Base-by-base conservation (phyloP, 2,329 filamentous ascomycete species). In the Sordariomycetes sp. region DNA sequence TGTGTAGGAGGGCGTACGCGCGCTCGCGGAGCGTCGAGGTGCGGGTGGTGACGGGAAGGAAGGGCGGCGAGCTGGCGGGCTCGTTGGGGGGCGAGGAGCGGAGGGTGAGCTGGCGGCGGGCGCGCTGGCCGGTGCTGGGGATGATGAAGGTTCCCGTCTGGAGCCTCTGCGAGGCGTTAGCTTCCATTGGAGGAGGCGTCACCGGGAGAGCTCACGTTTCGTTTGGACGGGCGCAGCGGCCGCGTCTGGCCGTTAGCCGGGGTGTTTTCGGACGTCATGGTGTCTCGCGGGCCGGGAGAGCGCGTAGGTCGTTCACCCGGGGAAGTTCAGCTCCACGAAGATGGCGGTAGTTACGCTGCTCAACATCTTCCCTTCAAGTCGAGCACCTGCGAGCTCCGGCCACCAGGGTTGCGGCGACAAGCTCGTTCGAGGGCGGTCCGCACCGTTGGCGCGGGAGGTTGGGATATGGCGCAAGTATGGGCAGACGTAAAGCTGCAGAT, bases 111-210 rank as follows among this genome's bases (percentile, higher is more conserved):
- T 87, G 81, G 61, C 88, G 88, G 67, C 85, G 87, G 53, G 90
- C 82, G 62, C 91, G 88, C 71, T 96, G 89, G 66, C 93, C 92
- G 2, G 91, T 97, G 60, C 81, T 79, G 8, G 93, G 91, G 58
- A 96, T 81, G 64, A 97, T 88, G 70, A 95, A 91, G 52, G 90
- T 94, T 63, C 89, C 89, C 69, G 93, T 88, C 64, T 88, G 86
- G 61, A 95, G 79, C 79, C 91, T 85, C 82, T 86, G 67, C n/a
- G 28, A 11, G 18, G 24, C 4, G 34, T 40, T 40, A 28, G 6
- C 3, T 3, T 20, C 22, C 20, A 43, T 22, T 2, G 2, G 51
- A 53, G 25, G 51, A 14, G 28, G 6, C 3, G 51, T 18, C 7
- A 34, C 10, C 24, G 12, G 3, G 8, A n/a, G 2, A 16, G 51